Evolutionary conservation across 73 alveolate genomes (phyloP).

Genomic region (Paramecium sonneborni): DNA sequence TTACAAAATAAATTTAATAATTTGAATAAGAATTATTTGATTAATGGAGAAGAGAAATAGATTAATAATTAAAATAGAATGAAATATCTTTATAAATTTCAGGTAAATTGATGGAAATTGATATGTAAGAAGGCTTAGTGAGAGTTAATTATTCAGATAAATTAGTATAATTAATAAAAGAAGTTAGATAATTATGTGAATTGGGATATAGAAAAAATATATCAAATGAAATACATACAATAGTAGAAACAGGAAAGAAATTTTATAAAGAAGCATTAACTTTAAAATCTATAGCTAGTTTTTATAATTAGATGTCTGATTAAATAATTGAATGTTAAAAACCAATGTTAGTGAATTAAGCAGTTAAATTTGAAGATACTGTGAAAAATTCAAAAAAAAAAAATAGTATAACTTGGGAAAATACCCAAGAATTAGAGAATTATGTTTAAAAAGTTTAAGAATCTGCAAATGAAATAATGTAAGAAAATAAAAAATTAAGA

Average conservation of each 20-base stretch:
- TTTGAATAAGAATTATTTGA: constrained; percentile 77
- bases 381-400: constrained; percentile 79
- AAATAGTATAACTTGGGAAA: constrained; percentile 88
- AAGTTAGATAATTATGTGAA: constrained; percentile 92
- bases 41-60: constrained; percentile 72
- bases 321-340: constrained; percentile 96
- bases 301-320: constrained; percentile 93
- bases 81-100: constrained; percentile 74
- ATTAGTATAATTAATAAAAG: constrained; percentile 92
- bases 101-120: constrained; percentile 93
- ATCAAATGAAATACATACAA: constrained; percentile 77
- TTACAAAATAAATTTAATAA: constrained; percentile 69
- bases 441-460: constrained; percentile 89
- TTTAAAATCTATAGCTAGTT: constrained; percentile 91
- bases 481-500: constrained; percentile 94
- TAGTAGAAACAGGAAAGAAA: constrained; percentile 91
- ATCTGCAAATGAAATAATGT: constrained; percentile 93
- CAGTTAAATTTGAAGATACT: constrained; percentile 90
- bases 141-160: constrained; percentile 96
- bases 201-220: constrained; percentile 87
- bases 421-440: constrained; percentile 89
- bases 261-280: constrained; percentile 96
- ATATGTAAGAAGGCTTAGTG: constrained; percentile 91
- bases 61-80: constrained; percentile 60
- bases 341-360: constrained; percentile 94